Conservation (phyloP, 2,329 filamentous ascomycete genomes). For the Colletotrichum coccodes region DNA sequence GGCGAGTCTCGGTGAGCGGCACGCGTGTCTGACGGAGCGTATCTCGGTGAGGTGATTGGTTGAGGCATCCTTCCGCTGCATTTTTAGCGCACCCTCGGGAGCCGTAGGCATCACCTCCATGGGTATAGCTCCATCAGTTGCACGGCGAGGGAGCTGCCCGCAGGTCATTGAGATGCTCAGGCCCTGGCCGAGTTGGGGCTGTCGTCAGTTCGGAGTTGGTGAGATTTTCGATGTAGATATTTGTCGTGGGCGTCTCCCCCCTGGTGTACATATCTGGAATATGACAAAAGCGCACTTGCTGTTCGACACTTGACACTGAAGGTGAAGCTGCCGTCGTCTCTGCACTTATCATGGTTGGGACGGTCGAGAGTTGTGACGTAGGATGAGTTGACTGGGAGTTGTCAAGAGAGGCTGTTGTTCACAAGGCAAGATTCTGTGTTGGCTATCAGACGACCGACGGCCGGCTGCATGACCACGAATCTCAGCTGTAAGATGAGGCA, state of each 20-base stretch:
- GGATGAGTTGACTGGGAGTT: background rate
- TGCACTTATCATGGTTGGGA: background rate
- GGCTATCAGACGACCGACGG: no score
- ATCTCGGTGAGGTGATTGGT: no score
- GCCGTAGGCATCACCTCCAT: no score
- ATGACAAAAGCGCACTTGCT: background rate
- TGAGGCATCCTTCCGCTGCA: no score
- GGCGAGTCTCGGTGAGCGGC: background rate
- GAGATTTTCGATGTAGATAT: constrained; percentile 20
- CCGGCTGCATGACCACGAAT: constrained; percentile 16
- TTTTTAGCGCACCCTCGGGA: no score
- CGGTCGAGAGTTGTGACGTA: background rate
- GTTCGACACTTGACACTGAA: background rate
- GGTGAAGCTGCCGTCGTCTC: background rate
- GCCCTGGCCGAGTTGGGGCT: no score
- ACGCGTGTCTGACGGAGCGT: background rate
- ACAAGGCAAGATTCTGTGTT: background rate
- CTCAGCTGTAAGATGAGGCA: constrained; percentile 15
- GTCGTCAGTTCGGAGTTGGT: background rate
- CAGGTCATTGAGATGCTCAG: no score
- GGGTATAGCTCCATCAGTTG: background rate
- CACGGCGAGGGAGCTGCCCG: background rate
- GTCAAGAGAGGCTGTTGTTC: background rate
- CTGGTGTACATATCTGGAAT: constrained; percentile 20
- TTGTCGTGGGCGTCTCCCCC: background rate